These are phyloP conservation scores for Yarrowia galli DNA, from an alignment of 1,139 yeast species.

Conservation along the genomic window DNA sequence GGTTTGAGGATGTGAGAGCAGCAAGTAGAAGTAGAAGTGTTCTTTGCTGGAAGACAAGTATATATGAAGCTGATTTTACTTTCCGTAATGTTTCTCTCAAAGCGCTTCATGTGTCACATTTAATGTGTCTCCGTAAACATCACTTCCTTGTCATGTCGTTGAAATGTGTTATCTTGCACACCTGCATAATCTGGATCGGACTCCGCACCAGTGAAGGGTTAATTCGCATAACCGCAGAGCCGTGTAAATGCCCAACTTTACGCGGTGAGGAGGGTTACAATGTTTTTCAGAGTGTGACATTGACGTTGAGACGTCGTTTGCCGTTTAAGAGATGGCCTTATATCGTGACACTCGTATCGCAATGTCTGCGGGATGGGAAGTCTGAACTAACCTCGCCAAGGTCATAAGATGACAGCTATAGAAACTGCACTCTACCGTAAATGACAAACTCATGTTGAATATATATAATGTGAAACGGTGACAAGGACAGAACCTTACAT, in stretches of 20 bases:
- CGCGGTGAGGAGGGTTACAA: background rate
- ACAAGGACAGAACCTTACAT: background rate
- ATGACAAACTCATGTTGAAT: background rate
- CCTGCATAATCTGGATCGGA: constrained; percentile 30
- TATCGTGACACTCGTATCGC: too few relatives aligned
- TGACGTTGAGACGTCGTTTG: background rate
- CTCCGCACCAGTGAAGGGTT: constrained; percentile 2
- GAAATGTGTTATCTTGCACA: constrained; percentile 1
- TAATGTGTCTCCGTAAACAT: background rate
- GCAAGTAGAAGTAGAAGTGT: background rate
- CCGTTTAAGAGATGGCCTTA: too few relatives aligned
- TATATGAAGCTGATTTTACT: background rate
- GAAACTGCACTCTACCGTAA: background rate
- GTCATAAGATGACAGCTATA: too few relatives aligned
- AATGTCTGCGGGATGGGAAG: too few relatives aligned
- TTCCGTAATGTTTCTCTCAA: background rate
- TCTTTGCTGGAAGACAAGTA: background rate
- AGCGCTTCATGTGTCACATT: background rate
- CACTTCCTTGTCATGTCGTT: background rate
- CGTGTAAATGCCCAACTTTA: constrained; percentile 19
- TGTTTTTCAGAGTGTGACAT: background rate
- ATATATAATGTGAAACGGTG: background rate
- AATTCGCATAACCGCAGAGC: constrained; percentile 22
- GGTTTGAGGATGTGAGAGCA: background rate
- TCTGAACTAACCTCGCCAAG: too few relatives aligned